Evolutionary conservation across 495 filamentous ascomycete genomes (phyloP), one percentile per base, ranked within the genome.

Genomic region (Xeromyces bisporus): DNA sequence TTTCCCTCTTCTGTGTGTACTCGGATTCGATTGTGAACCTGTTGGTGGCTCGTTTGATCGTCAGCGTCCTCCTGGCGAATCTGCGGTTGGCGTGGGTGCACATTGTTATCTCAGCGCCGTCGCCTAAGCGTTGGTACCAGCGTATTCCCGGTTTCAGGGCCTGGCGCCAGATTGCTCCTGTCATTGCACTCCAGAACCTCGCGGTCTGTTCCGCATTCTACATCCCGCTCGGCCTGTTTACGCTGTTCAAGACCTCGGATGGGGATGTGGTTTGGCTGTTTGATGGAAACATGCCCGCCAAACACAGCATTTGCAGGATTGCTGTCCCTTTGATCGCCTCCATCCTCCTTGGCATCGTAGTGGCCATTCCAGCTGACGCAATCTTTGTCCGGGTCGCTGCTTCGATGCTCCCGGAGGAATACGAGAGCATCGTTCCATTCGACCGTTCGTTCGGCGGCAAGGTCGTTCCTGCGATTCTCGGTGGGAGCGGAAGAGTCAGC

Each of bases 381-480:
- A 67, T 69, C 17, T 64, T 77, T 23, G 58, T 70, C 36, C 76
- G 79, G 33, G 67, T 83, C 14, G 74, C 82, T 27, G 77, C 79
- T 10, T 76, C 73, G 3, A 65, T 80, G 47, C 67, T 84, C 0
- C 61, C 75, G 0, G 75, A 80, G 34, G 62, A 69, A 15, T 55
- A 80, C 28, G 73, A 83, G 48, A 64, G 71, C 2, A 79, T 85
- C 36, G 73, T 84, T 27, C 70, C 73, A n/a, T 81, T 83, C 32
- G 79, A 84, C 54, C 69, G 75, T 29, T 69, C 62, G 28, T 80
- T 80, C 36, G 70, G 62, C 23, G 62, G 69, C 9, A 70, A 68
- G 41, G 62, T 71, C 12, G 46, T 53, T 16, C 67, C 75, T 13
- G 68, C 65, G 13, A 64, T 78, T 26, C 55, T 81, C 5, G 76